A percentile compares a stretch with the other conserved stretches of the same genome.
These are phyloP conservation scores for Solanum megistacrolobum DNA, from an alignment of 257 asterid genomes.

Conservation along the genomic window DNA sequence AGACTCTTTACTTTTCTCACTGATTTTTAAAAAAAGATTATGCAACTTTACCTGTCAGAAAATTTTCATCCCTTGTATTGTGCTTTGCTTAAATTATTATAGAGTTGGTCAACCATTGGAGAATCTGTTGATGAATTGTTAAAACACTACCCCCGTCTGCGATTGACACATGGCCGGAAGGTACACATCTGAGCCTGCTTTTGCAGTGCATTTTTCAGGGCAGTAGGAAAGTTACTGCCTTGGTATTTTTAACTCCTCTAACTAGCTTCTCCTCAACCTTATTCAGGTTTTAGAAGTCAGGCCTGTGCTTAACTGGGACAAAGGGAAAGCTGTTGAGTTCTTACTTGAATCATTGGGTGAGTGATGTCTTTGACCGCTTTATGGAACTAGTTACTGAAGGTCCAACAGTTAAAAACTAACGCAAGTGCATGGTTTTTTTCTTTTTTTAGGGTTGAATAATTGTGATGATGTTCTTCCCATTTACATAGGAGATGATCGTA, in stretches of 20 bases:
- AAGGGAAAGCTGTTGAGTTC: conserved; percentile 95
- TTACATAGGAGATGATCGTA: conserved; percentile 92
- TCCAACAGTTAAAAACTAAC: neutral
- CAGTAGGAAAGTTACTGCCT: neutral
- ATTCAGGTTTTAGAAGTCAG: conserved; percentile 82
- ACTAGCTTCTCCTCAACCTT: neutral
- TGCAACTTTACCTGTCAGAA: neutral
- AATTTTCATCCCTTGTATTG: neutral
- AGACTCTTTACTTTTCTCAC: neutral
- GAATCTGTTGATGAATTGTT: conserved; percentile 46
- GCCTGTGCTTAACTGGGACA: conserved; percentile 89
- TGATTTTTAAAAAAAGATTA: neutral
- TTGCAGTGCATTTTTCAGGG: neutral
- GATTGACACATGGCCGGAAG: conserved; percentile 96
- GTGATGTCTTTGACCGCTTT: conserved; percentile 8
- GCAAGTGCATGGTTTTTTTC: neutral
- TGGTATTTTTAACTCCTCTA: neutral
- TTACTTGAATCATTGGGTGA: conserved; percentile 88
- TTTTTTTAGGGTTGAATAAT: conserved; percentile 45
- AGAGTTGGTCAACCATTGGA: conserved; percentile 69
- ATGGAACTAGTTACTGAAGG: neutral
- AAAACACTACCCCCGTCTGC: conserved; percentile 66
- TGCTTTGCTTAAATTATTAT: conserved; percentile 10
- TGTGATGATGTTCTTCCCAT: conserved; percentile 70
- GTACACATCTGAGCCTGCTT: conserved; percentile 21